phyloP scores from a whole-genome alignment of 2,329 filamentous ascomycete genomes.

The Colletotrichum sp. region DNA sequence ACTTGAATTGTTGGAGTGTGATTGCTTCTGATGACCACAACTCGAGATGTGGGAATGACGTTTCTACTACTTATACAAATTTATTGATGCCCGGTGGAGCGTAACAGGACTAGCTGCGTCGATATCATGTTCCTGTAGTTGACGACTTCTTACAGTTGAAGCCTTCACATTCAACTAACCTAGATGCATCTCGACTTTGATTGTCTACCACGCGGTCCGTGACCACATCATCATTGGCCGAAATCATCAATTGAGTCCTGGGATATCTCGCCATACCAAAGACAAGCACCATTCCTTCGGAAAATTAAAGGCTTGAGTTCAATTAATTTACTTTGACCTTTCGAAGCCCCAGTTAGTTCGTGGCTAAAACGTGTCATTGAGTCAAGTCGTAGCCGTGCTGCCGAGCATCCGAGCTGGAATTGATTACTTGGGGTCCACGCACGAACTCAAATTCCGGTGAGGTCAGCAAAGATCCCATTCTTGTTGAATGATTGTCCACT shows the following conservation, averaged over 20 bases:
- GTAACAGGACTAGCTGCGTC: rapidly evolving
- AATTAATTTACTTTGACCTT: not conserved
- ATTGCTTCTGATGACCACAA: not conserved
- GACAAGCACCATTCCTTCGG: not conserved
- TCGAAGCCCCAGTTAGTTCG: not conserved
- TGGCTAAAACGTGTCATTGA: not conserved
- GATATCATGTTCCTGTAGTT: not conserved
- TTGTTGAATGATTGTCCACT: not conserved
- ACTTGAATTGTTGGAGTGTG: not conserved
- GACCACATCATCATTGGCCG: not conserved
- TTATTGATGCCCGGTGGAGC: rapidly evolving
- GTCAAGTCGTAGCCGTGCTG: not conserved
- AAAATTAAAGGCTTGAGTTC: not conserved
- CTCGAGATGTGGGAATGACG: rapidly evolving
- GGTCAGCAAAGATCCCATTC: not conserved
- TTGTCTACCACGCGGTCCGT: not conserved
- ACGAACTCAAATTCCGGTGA: not conserved
- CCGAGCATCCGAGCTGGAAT: not conserved
- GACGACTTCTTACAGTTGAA: not conserved
- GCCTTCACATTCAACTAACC: not conserved
- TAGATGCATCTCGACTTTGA: not conserved
- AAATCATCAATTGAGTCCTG: not conserved
- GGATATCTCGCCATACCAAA: rapidly evolving
- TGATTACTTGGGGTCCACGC: not conserved
- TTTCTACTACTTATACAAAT: not conserved